A percentile compares a stretch with the other conserved stretches of the same genome.
Conservation (phyloP, 208 protist species). For the Leishmania amazonensis region DNA sequence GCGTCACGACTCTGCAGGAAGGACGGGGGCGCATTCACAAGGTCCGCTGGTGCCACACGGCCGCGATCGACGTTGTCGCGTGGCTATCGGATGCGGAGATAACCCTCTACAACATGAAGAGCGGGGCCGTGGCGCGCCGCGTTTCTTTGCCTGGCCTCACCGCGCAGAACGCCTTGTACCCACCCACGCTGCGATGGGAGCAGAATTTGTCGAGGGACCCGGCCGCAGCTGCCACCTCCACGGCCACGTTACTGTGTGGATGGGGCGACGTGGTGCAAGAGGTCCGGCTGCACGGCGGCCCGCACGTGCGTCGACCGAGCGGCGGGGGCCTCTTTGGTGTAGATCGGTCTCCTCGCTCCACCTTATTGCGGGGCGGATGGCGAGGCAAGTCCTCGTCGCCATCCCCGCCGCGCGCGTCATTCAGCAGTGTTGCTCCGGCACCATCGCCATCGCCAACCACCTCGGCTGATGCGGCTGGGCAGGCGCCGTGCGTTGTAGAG, state of each 20-base stretch:
- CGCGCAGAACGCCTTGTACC: slow-evolving; percentile 47
- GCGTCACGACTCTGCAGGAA: slow-evolving; percentile 50
- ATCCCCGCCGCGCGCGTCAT: not conserved
- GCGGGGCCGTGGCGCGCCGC: slow-evolving; percentile 31
- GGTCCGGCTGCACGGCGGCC: slow-evolving; percentile 27
- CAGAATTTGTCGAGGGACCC: not conserved
- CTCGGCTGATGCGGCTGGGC: not conserved
- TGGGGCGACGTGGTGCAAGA: slow-evolving; percentile 78
- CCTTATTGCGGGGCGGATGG: not conserved
- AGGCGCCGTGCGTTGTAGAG: slow-evolving; percentile 7
- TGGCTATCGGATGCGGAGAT: slow-evolving; percentile 67
- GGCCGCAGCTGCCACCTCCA: not conserved
- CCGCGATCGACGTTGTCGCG: slow-evolving; percentile 47
- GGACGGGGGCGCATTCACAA: slow-evolving; percentile 48
- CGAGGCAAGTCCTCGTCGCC: not conserved
- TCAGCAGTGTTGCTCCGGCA: not conserved
- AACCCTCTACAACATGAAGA: slow-evolving; percentile 54
- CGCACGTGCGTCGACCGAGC: not conserved
- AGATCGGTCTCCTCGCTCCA: not conserved
- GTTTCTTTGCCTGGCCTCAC: slow-evolving; percentile 18
- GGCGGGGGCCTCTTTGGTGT: not conserved
- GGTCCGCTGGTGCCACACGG: slow-evolving; percentile 59
- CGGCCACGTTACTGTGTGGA: slow-evolving; percentile 45
- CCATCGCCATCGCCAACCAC: not conserved
- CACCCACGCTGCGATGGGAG: slow-evolving; percentile 64